phyloP scores from a whole-genome alignment of 192 early-diverging fungal species.

The Backusella tuberculispora region DNA sequence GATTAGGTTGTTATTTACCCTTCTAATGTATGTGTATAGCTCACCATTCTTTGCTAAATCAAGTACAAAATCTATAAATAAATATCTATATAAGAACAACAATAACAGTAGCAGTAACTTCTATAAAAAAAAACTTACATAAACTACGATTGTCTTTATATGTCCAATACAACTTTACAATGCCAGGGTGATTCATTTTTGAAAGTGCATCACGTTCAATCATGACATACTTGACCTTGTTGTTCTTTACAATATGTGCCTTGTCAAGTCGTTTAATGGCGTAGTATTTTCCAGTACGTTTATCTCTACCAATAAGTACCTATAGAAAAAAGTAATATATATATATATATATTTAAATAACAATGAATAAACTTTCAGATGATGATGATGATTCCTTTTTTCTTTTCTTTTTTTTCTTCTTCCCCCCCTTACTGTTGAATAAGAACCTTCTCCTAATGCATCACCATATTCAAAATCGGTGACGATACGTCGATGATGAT shows the following conservation, averaged over 20 bases:
- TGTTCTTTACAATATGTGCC: slow-evolving; percentile 89
- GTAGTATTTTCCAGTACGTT: slow-evolving; percentile 65
- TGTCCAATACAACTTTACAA: slow-evolving; percentile 93
- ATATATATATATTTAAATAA: background rate
- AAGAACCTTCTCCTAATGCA: slow-evolving; percentile 92
- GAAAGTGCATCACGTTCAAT: slow-evolving; percentile 93
- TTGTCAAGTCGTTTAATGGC: slow-evolving; percentile 94
- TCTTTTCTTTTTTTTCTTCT: background rate
- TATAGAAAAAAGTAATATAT: background rate
- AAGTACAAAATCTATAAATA: slow-evolving; percentile 79
- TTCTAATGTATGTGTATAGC: slow-evolving; percentile 81
- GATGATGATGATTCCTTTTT: background rate
- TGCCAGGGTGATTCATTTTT: slow-evolving; percentile 83
- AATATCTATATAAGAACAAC: background rate
- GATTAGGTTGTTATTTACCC: slow-evolving; percentile 51
- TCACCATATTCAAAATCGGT: slow-evolving; percentile 86
- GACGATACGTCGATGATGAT: slow-evolving; percentile 69
- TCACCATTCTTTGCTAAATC: slow-evolving; percentile 93
- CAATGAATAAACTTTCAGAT: background rate
- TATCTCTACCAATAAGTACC: slow-evolving; percentile 82
- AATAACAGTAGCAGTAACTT: too few relatives aligned
- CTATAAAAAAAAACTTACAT: slow-evolving; percentile 50
- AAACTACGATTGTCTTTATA: slow-evolving; percentile 91
- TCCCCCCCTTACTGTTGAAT: slow-evolving; percentile 88
- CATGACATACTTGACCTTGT: slow-evolving; percentile 96